Conservation (phyloP, 768 basidiomycete genomes). For the Pisolithus tinctorius region DNA sequence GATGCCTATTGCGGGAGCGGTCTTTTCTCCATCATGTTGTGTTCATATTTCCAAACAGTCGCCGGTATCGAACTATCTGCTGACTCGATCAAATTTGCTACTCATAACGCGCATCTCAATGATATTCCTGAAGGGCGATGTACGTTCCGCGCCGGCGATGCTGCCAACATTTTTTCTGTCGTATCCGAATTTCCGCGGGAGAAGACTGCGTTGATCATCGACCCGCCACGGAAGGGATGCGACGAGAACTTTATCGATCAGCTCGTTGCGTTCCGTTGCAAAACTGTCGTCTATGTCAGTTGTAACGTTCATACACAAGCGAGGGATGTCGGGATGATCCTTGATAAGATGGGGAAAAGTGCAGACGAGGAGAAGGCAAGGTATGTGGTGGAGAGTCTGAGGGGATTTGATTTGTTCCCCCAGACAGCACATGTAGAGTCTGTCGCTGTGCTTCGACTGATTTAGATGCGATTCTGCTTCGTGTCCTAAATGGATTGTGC, state of each 20-base stretch:
- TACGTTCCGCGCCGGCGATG: conserved; percentile 73
- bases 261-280: conserved; percentile 59
- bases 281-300: conserved; percentile 81
- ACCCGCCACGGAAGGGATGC: conserved; percentile 95
- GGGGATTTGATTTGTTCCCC: conserved; percentile 93
- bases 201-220: conserved; percentile 67
- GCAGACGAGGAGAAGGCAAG: conserved; percentile 32
- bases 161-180: conserved; percentile 73
- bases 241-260: conserved; percentile 76
- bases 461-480: conserved; percentile 2
- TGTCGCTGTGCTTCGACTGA: conserved; percentile 60
- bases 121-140: conserved; percentile 48
- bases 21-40: conserved; percentile 80
- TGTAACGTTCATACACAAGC: conserved; percentile 95
- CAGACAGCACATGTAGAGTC: conserved; percentile 94
- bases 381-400: conserved; percentile 76
- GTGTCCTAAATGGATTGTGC: too few relatives aligned
- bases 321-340: conserved; percentile 74
- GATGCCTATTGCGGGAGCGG: conserved; percentile 93
- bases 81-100: conserved; percentile 64
- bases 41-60: conserved; percentile 64
- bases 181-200: conserved; percentile 60
- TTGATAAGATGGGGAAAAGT: conserved; percentile 36
- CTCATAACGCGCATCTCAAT: conserved; percentile 61
- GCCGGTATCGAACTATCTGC: conserved; percentile 84